Base-by-base conservation (phyloP, 371 early-diverging fungal genomes). In the Syncephalastrum monosporum region DNA sequence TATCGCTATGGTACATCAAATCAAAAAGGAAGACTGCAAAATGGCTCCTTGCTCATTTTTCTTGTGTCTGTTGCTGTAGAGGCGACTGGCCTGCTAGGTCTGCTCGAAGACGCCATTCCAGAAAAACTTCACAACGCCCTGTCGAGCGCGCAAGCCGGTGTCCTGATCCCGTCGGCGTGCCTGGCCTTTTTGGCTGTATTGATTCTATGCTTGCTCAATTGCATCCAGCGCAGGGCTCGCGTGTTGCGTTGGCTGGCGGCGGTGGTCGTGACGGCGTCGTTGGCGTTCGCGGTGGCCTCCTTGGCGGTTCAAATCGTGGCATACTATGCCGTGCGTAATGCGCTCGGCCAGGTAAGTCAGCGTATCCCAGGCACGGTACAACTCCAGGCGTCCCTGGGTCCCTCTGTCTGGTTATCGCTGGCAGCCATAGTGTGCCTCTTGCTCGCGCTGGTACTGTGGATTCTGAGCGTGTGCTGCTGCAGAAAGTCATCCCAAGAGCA, bases 331-430 rank as follows among this genome's bases (percentile, higher is more conserved):
- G 46, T 52, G 17, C 56, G 45, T 5, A 23, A 47, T 15, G 42
- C 56, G 5, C 24, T 61, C 8, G 24, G 15, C 15, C 12, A 45
- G 50, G 56, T 53, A 23, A 52, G 50, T 33, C 17, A 44, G 3
- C 41, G 17, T 13, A 52, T 61, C 17, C 61, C 61, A 24, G 61
- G 56, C n/a, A 16, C 44, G 10, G 51, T 55, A 3, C 38, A 47
- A 5, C 25, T 61, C 0, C 45, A 41, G 19, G n/a, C 56, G 1
- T 25, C 51, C 0, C 17, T 56, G 17, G 61, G 61, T 15, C 44
- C 61, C 5, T 16, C 61, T n/a, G 47, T 61, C 33, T 61, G 61
- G 61, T 1, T 61, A 10, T 56, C 61, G 2, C 52, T 61, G 3
- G 56, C 47, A 8, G 61, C 61, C n/a, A 42, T 41, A 1, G 42